Conservation (phyloP, 306 rosid species). For the Corylus heterophylla region DNA sequence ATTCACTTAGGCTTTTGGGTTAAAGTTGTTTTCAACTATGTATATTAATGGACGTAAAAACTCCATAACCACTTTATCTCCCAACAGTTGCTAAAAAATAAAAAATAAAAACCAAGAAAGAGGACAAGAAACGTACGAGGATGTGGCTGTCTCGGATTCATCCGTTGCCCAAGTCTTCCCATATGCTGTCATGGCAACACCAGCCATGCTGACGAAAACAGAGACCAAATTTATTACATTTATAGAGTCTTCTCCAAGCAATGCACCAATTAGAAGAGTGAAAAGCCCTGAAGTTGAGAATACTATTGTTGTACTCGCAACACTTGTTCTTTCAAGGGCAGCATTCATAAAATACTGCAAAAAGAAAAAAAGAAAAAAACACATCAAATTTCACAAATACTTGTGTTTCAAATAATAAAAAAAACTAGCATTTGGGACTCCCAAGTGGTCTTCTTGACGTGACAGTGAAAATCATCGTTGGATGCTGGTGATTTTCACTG, state of each 20-base stretch:
- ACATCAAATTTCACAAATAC: neutral
- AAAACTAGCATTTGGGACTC: too few relatives aligned
- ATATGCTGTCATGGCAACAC: constrained; percentile 33
- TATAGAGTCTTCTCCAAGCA: constrained; percentile 31
- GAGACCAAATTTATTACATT: constrained; percentile 25
- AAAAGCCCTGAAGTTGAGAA: constrained; percentile 37
- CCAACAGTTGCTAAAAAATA: too few relatives aligned
- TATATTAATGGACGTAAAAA: too few relatives aligned
- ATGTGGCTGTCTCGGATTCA: neutral
- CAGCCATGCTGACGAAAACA: constrained; percentile 37
- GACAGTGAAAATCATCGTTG: too few relatives aligned
- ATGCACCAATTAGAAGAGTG: constrained; percentile 29
- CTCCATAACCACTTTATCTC: too few relatives aligned
- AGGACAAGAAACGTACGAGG: constrained; percentile 15
- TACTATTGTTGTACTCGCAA: constrained; percentile 29
- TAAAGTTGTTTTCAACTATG: too few relatives aligned
- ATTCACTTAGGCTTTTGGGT: too few relatives aligned
- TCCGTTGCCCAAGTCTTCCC: constrained; percentile 29
- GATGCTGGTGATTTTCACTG: too few relatives aligned
- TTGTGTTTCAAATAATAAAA: neutral
- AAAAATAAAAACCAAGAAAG: too few relatives aligned
- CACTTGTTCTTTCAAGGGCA: constrained; percentile 36
- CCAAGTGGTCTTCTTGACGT: too few relatives aligned
- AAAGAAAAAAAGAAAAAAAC: neutral
- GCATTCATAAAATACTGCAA: constrained; percentile 35